Evolutionary conservation across 1,284 basidiomycete species (phyloP), one percentile per base, ranked within the genome.

Genomic region (Fistulina hepatica): DNA sequence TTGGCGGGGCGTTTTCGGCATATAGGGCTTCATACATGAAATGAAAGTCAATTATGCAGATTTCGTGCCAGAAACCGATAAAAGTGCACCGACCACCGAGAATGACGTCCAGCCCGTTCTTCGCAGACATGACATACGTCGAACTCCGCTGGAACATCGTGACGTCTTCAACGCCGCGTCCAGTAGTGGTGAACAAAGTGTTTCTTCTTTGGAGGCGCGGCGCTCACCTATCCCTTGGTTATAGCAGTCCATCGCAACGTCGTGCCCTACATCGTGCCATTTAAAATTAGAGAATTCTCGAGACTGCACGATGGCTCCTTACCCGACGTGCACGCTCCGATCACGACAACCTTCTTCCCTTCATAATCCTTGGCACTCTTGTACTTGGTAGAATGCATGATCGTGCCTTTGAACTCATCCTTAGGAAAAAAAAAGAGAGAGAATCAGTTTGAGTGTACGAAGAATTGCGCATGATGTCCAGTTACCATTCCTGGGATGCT

Each of bases 281-380:
- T 8, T 2, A 3, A 5, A 10, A 12, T 25, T 6, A 6, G 9
- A 10, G 24, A 26, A n/a, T 26, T 10, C 10, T 26, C n/a, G 24
- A n/a, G 24, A 21, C 11, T 16, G 12, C 13, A 15, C n/a, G n/a
- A n/a, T n/a, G n/a, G n/a, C n/a, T n/a, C n/a, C 50, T 7, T 40
- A 69, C 69, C 74, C 4, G 73, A 73, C n/a, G 71, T 79, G 44
- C 73, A 73, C 12, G 76, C 64, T 1, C 78, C 78, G 16, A 81
- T 57, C 1, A 81, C 67, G 8, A 71, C 65, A 2, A 76, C 76
- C 43, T 71, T 73, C 57, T 79, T 78, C 15, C 72, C 73, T 5
- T 40, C 43, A 52, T 72, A 71, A 38, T 73, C 69, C 4, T 49
- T 51, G 0, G 73, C 75, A 9, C 52, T 60, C 17, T 62, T 63